Evolutionary conservation across 495 filamentous ascomycete genomes (phyloP).

Genomic region (Penicillium antarcticum): DNA sequence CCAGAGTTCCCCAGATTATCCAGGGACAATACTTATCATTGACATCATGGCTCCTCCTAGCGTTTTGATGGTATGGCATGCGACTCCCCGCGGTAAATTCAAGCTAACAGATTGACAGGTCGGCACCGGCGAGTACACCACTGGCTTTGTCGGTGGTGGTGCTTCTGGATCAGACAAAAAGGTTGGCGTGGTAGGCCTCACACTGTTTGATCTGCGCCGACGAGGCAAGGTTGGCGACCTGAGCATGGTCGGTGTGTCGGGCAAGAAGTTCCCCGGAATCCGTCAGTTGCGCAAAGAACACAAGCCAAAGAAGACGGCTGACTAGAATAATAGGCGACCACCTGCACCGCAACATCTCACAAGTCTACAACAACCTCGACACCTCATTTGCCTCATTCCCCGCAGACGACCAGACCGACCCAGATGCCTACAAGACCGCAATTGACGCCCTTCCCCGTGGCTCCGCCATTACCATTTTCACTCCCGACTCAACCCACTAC

Average conservation of each 20-base stretch:
- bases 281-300: conserved; percentile 48
- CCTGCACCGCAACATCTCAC: conserved; percentile 80
- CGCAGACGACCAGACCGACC: conserved; percentile 63
- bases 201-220: conserved; percentile 83
- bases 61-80: conserved; percentile 72
- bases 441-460: conserved; percentile 81
- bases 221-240: conserved; percentile 84
- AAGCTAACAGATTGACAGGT: conserved; percentile 47
- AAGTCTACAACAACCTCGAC: conserved; percentile 85
- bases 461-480: conserved; percentile 95
- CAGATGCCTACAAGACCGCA: conserved; percentile 83
- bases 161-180: conserved; percentile 86
- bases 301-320: background rate
- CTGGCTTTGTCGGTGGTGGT: conserved; percentile 77
- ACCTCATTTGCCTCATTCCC: conserved; percentile 80
- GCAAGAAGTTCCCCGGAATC: conserved; percentile 86
- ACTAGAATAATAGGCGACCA: conserved; percentile 59
- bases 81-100: background rate
- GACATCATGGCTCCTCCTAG: conserved; percentile 69
- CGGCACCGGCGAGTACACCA: conserved; percentile 94
- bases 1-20: background rate
- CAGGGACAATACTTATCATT: background rate
- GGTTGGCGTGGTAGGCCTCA: conserved; percentile 86
- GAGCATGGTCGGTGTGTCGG: conserved; percentile 86
- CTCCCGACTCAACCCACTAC: conserved; percentile 89